phyloP scores from a whole-genome alignment of 768 basidiomycete species.

The Pleurotus salmoneostramineus region DNA sequence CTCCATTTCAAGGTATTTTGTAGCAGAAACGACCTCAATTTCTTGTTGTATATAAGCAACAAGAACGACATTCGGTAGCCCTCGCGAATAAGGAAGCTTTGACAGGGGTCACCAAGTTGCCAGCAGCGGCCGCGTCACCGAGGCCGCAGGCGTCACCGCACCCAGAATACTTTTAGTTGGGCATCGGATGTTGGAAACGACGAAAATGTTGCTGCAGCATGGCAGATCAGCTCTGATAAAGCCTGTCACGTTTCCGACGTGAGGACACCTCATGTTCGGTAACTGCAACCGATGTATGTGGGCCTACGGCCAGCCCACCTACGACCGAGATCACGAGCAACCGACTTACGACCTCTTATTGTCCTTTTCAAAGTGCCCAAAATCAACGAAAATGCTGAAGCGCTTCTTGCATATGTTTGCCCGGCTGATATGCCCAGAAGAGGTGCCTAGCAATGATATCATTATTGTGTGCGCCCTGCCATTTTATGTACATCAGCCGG shows the following conservation, averaged over 20 bases:
- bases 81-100: too few relatives aligned
- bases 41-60: too few relatives aligned
- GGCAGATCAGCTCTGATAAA: not conserved
- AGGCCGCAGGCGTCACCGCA: too few relatives aligned
- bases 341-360: not conserved
- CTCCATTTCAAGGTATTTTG: too few relatives aligned
- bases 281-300: conserved; percentile 1
- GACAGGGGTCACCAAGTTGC: too few relatives aligned
- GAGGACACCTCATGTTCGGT: conserved; percentile 5
- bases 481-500: not conserved
- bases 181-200: not conserved
- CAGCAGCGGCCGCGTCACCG: too few relatives aligned
- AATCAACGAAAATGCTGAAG: not conserved
- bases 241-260: not conserved
- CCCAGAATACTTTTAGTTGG: too few relatives aligned
- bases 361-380: not conserved
- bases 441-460: conserved; percentile 6
- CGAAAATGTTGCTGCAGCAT: not conserved
- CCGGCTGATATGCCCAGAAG: conserved; percentile 7
- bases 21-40: too few relatives aligned
- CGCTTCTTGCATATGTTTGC: conserved; percentile 6
- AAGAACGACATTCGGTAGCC: too few relatives aligned
- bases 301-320: not conserved
- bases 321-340: not conserved
- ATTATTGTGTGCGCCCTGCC: conserved; percentile 8